Percentiles rank a stretch among this genome's conserved stretches.
These are phyloP conservation scores for Aspergillus alliaceus DNA, from an alignment of 2,329 filamentous ascomycete genomes.

Conservation along the genomic window DNA sequence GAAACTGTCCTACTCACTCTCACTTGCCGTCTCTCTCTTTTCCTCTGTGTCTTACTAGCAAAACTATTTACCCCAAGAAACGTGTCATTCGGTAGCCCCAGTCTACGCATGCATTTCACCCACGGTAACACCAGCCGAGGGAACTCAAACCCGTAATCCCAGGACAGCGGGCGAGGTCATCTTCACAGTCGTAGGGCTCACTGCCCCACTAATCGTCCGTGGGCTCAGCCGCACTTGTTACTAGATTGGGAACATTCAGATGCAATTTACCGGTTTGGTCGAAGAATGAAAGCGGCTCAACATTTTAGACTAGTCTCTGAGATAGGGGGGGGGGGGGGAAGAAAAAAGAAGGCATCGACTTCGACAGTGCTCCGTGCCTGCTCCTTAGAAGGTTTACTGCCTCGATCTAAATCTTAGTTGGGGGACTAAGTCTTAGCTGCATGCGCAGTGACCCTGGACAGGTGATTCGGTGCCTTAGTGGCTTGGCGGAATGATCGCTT, in stretches of 20 bases:
- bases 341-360: not conserved
- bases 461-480: not conserved
- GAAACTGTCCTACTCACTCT: conserved; percentile 8
- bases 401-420: conserved; percentile 6
- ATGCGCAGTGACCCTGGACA: not conserved
- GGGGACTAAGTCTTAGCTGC: not conserved
- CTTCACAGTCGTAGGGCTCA: conserved; percentile 5
- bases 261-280: not conserved
- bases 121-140: not conserved
- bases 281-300: not conserved
- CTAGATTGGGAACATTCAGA: not conserved
- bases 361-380: not conserved
- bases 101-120: not conserved
- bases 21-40: no score
- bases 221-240: conserved; percentile 3
- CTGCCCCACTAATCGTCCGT: not conserved
- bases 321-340: no score
- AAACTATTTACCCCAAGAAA: no score
- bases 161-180: conserved; percentile 1
- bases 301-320: no score
- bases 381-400: not conserved
- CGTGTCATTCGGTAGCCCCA: no score
- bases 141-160: not conserved
- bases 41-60: no score
- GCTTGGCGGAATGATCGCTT: not conserved